phyloP scores from a whole-genome alignment of 345 rosid species.

The Euphorbia lathyris region DNA sequence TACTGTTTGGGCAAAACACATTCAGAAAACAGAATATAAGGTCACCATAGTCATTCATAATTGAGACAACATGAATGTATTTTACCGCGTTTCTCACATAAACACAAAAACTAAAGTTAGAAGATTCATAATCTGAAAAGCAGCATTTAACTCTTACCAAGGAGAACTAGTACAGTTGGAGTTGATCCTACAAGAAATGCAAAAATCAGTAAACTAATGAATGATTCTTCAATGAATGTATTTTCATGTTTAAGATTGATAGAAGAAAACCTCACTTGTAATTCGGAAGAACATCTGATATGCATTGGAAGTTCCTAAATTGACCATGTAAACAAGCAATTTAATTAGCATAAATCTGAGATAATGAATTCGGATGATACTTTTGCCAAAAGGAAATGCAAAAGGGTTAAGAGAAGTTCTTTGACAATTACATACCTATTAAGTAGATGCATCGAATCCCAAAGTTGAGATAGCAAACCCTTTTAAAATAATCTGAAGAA shows the following conservation, averaged over 20 bases:
- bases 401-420: background rate
- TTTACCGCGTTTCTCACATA: too few relatives aligned
- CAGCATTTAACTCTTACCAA: background rate
- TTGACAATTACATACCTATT: background rate
- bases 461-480: background rate
- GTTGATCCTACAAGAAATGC: background rate
- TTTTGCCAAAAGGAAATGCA: too few relatives aligned
- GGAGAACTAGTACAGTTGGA: background rate
- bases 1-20: background rate
- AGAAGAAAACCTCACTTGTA: background rate
- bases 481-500: background rate
- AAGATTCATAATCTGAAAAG: background rate
- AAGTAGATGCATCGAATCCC: background rate
- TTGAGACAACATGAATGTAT: too few relatives aligned
- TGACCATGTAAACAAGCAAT: background rate
- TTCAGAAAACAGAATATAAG: background rate
- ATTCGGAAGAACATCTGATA: background rate
- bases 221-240: background rate
- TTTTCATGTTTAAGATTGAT: background rate
- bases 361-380: too few relatives aligned
- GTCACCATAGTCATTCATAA: background rate
- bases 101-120: background rate
- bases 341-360: background rate
- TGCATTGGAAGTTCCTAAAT: background rate
- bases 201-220: background rate